phyloP scores from a whole-genome alignment of 2,329 filamentous ascomycete genomes.

The Paraphaeosphaeria sporulosa region DNA sequence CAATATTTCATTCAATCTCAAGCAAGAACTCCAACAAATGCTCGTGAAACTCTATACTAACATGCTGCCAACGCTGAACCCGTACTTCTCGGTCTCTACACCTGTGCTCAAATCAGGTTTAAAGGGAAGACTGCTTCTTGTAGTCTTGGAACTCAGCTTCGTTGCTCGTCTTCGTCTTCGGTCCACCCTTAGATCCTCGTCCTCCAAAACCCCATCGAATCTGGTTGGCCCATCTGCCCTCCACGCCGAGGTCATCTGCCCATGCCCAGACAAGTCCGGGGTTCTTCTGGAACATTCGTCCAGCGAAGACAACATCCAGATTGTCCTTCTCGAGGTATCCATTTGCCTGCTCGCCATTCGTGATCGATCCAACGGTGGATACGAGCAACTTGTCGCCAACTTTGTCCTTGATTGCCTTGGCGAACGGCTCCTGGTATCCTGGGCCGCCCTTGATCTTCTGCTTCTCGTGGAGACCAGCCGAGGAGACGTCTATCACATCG shows the following conservation, averaged over 20 bases:
- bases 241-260: conserved; percentile 75
- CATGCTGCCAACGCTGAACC: no score
- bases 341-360: conserved; percentile 70
- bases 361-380: conserved; percentile 78
- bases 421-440: conserved; percentile 78
- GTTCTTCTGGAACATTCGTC: conserved; percentile 81
- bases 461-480: conserved; percentile 71
- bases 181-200: conserved; percentile 49
- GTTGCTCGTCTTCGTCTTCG: conserved; percentile 30
- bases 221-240: conserved; percentile 77
- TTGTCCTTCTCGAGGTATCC: conserved; percentile 41
- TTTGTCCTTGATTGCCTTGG: conserved; percentile 73
- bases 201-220: conserved; percentile 67
- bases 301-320: conserved; percentile 76
- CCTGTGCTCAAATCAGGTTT: not conserved
- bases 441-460: conserved; percentile 69
- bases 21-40: not conserved
- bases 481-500: conserved; percentile 84
- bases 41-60: not conserved
- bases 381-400: conserved; percentile 77
- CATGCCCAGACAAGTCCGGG: conserved; percentile 78
- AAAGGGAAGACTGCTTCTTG: conserved; percentile 17
- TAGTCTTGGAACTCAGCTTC: conserved; percentile 31
- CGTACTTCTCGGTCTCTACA: not conserved
- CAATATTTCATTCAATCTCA: not conserved